Evolutionary conservation across 2,329 filamentous ascomycete genomes (phyloP), one percentile per base, ranked within the genome.

Genomic region (Penicillium sp.): DNA sequence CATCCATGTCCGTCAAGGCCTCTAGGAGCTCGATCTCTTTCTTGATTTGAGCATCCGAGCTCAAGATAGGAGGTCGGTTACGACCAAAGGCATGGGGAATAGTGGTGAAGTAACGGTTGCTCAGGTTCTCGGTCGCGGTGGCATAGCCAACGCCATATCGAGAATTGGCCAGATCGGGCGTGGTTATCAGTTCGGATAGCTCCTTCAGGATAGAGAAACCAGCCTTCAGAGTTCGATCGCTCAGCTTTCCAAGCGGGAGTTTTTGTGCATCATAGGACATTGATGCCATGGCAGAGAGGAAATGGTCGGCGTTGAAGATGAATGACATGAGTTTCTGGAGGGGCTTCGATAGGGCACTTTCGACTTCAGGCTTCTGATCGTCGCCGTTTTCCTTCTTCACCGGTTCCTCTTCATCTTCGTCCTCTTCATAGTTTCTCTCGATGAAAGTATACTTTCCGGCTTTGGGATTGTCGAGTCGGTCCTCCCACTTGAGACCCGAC

Each of bases 61-160:
- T 61, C 54, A 94, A 85, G 51, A 90, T 58, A 0, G 86, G 85
- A 0, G 87, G 86, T 0, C 82, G 74, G 30, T 79, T 78, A 20
- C 87, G 82, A 7, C 87, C 86, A 62, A 93, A 91, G 20, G 71
- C 78, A 57, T 94, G 88, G 0, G 89, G 89, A 46, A 95, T 94
- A 27, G 85, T 70, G 0, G 84, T 86, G 63, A 90, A 93, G 65
- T 87, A 94, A 8, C 74, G 69, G 55, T 94, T 90, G 20, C 87
- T 90, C 2, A 91, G 69, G 0, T 77, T 59, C 51, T 86, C 80
- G 1, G 76, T 74, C 0, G 79, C 78, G 1, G 48, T 29, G 4
- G 36, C 16, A 18, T 70, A 59, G 2, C 46, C 43, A 27, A 59
- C 69, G 4, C 57, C 55, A 56, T 79, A 76, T 28, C 68, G 59